Percentiles rank a stretch among this genome's conserved stretches.
Evolutionary conservation across 2,329 filamentous ascomycete species (phyloP).

Genomic region (Teratosphaeria gauchensis): DNA sequence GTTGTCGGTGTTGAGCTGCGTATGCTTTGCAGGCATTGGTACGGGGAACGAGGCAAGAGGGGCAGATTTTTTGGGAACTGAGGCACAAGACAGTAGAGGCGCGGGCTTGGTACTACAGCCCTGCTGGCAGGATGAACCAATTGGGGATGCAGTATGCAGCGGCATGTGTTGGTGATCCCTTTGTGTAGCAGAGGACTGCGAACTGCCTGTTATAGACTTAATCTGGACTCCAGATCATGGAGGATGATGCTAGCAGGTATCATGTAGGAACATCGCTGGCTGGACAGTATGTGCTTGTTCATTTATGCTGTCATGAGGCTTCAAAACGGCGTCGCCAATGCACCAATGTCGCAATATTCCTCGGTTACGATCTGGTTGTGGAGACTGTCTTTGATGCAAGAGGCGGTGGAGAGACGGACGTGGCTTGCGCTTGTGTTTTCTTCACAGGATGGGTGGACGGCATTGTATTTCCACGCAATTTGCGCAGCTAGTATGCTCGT

Average conservation of each 20-base stretch:
- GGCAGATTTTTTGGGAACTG: not conserved
- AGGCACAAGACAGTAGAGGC: not conserved
- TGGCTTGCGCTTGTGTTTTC: constrained; percentile 1
- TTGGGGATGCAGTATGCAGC: not conserved
- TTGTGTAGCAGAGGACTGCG: not conserved
- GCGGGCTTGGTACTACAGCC: not conserved
- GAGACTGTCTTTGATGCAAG: not conserved
- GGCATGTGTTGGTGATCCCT: not conserved
- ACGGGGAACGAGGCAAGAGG: not conserved
- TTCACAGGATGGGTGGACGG: not conserved
- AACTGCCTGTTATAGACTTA: not conserved
- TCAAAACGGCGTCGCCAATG: not conserved
- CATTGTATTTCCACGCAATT: not conserved
- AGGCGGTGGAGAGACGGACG: constrained; percentile 2
- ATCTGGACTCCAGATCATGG: not conserved
- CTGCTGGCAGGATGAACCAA: not conserved
- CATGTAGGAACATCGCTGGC: too few species aligned
- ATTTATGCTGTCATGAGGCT: not conserved
- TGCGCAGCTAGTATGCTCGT: not conserved
- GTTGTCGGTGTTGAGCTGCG: not conserved
- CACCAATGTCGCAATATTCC: not conserved
- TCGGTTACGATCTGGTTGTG: not conserved
- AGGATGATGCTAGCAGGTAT: too few species aligned
- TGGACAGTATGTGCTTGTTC: too few species aligned
- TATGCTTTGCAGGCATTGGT: not conserved